These are phyloP conservation scores for Plasmodium coatneyi DNA, from an alignment of 169 alveolate species.

Conservation along the genomic window DNA sequence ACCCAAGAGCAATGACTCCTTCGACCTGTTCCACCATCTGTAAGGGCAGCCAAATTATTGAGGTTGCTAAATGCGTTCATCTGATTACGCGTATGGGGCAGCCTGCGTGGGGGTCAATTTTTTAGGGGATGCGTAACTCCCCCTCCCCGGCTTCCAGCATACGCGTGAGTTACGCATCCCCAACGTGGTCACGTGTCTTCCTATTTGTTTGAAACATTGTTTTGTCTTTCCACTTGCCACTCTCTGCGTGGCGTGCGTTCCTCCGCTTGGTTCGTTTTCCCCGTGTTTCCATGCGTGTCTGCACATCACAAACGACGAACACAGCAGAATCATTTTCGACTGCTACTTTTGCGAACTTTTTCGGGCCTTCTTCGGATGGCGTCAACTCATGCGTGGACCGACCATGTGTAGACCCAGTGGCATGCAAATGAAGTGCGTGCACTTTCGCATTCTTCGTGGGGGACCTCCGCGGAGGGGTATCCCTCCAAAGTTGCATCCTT, in stretches of 20 bases:
- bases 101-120: not conserved
- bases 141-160: too few species aligned
- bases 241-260: too few species aligned
- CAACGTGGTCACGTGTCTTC: too few species aligned
- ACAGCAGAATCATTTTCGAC: not conserved
- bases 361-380: not conserved
- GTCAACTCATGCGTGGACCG: not conserved
- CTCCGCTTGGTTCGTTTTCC: too few species aligned
- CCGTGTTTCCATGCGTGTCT: too few species aligned
- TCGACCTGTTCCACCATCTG: slow-evolving; percentile 71
- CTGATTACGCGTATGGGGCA: not conserved
- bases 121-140: too few species aligned
- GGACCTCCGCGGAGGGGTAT: too few species aligned
- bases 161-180: too few species aligned
- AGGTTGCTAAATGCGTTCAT: not conserved
- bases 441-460: not conserved
- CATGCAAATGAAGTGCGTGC: not conserved
- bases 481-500: too few species aligned
- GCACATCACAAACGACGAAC: too few species aligned
- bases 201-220: too few species aligned
- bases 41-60: not conserved
- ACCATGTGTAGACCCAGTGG: not conserved
- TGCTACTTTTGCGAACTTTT: not conserved
- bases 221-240: too few species aligned
- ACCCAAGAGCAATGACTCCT: slow-evolving; percentile 6